Conservation (phyloP, 2,329 filamentous ascomycete species). For the Penicillium glabrum region DNA sequence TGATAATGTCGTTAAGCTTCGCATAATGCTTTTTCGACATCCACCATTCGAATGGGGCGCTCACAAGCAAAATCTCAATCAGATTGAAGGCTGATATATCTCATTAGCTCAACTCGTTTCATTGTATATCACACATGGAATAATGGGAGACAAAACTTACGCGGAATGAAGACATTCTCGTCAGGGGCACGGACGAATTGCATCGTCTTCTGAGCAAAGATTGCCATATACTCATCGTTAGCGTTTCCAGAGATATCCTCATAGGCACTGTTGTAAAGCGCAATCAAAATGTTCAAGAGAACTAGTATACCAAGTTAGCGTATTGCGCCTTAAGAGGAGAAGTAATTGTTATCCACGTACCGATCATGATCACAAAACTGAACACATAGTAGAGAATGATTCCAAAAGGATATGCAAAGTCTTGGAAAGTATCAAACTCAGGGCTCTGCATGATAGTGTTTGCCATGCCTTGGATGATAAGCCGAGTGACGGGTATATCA, state of each 20-base stretch:
- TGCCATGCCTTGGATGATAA: slow-evolving; percentile 61
- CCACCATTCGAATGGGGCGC: slow-evolving; percentile 94
- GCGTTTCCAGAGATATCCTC: slow-evolving; percentile 92
- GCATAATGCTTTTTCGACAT: slow-evolving; percentile 72
- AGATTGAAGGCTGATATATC: slow-evolving; percentile 70
- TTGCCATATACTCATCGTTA: slow-evolving; percentile 89
- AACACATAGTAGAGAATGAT: slow-evolving; percentile 96
- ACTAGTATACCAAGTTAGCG: slow-evolving; percentile 45
- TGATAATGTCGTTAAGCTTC: slow-evolving; percentile 81
- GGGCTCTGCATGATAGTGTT: slow-evolving; percentile 91
- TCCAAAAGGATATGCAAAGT: slow-evolving; percentile 89
- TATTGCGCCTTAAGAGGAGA: neutral
- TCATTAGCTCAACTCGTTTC: neutral
- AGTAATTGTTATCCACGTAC: slow-evolving; percentile 28
- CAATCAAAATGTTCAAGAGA: slow-evolving; percentile 92
- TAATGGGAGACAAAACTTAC: slow-evolving; percentile 28
- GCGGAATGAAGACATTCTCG: slow-evolving; percentile 96
- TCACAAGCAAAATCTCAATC: slow-evolving; percentile 77
- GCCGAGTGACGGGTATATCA: slow-evolving; percentile 52
- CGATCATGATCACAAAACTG: slow-evolving; percentile 93
- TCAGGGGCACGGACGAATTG: slow-evolving; percentile 95
- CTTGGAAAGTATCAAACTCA: slow-evolving; percentile 85
- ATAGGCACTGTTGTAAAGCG: slow-evolving; percentile 94
- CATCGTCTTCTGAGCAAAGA: slow-evolving; percentile 93
- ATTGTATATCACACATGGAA: neutral